A percentile compares a stretch with the other conserved stretches of the same genome.
Evolutionary conservation across 768 basidiomycete genomes (phyloP).

Genomic region (Naganishia antarctica): DNA sequence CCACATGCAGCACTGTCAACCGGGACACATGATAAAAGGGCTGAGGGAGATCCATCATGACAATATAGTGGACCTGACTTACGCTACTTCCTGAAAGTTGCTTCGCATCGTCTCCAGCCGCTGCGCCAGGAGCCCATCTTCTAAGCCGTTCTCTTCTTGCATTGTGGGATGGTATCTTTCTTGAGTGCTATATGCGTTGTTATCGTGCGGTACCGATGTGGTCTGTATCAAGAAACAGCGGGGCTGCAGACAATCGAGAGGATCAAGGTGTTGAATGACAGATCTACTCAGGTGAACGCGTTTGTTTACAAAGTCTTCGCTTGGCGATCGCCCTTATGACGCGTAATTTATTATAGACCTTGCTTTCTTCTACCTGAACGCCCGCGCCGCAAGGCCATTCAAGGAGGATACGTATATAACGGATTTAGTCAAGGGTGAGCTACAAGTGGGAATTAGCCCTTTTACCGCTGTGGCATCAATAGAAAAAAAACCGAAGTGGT

Average conservation of each 20-base stretch:
- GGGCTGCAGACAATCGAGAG: background rate
- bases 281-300: slow-evolving; percentile 12
- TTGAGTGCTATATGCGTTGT: background rate
- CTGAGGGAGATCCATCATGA: too few relatives aligned
- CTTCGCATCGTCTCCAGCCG: slow-evolving; percentile 21
- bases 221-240: background rate
- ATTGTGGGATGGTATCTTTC: background rate
- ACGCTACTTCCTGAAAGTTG: slow-evolving; percentile 15
- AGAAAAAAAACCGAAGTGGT: too few relatives aligned
- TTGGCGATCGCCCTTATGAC: background rate
- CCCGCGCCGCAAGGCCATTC: too few relatives aligned
- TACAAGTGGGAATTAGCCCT: too few relatives aligned
- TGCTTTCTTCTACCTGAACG: too few relatives aligned
- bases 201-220: too few relatives aligned
- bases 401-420: too few relatives aligned
- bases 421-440: too few relatives aligned
- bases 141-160: slow-evolving; percentile 9
- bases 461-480: too few relatives aligned
- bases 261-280: slow-evolving; percentile 2
- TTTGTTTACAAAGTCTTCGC: slow-evolving; percentile 19
- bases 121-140: slow-evolving; percentile 12
- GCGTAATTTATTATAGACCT: too few relatives aligned
- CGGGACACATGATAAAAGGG: too few relatives aligned
- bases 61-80: background rate
- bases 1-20: background rate